These are phyloP conservation scores for Miamiensis avidus DNA, from an alignment of 169 alveolate genomes.

Conservation along the genomic window DNA sequence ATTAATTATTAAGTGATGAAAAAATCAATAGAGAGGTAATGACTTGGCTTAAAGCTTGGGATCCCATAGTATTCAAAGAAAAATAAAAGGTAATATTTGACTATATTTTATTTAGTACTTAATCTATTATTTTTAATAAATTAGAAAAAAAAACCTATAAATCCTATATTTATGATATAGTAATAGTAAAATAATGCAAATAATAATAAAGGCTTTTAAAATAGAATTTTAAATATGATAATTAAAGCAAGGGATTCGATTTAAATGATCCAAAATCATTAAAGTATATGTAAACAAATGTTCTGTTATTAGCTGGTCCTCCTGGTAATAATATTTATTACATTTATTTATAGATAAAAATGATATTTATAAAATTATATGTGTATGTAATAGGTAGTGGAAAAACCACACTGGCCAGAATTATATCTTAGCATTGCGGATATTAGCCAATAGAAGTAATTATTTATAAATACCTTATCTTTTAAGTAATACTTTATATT, in stretches of 20 bases:
- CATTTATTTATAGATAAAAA: too few species aligned
- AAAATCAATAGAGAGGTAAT: conserved; percentile 67
- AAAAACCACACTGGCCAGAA: conserved; percentile 88
- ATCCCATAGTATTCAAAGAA: conserved; percentile 61
- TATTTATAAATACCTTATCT: too few species aligned
- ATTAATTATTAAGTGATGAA: conserved; percentile 73
- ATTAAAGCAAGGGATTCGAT: conserved; percentile 31
- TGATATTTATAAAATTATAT: too few species aligned
- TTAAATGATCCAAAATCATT: conserved; percentile 7
- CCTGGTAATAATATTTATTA: too few species aligned
- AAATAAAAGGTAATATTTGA: conserved; percentile 31
- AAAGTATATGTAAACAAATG: conserved; percentile 53
- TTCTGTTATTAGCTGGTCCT: conserved; percentile 89
- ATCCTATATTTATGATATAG: conserved; percentile 29
- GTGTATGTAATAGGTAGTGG: too few species aligned
- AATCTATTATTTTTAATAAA: too few species aligned
- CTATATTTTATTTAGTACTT: conserved; percentile 8
- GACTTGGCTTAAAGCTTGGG: conserved; percentile 82
- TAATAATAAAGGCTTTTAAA: neutral
- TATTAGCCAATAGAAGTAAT: conserved; percentile 52
- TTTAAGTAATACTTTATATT: neutral
- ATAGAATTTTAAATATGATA: neutral
- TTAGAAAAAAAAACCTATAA: conserved; percentile 19
- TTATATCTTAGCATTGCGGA: conserved; percentile 79
- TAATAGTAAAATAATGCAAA: conserved; percentile 32